Base-by-base conservation (phyloP, 2,329 filamentous ascomycete species). In the Trichoderma brevicompactum region DNA sequence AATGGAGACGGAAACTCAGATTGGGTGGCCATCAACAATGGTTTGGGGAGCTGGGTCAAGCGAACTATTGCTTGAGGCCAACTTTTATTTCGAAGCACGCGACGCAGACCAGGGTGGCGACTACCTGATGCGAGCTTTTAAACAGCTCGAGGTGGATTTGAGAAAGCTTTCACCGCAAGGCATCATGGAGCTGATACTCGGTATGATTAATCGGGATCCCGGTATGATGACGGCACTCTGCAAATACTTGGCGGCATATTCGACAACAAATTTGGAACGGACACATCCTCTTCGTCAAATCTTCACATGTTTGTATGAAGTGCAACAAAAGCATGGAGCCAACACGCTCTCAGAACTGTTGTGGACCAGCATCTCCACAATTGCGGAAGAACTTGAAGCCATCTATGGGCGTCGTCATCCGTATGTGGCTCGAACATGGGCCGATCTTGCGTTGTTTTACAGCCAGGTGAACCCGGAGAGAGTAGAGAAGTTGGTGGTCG, bases 201-300 rank as follows among this genome's bases (percentile, higher is more conserved):
- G 79, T 46, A 80, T 81, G 78, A 78, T 81, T 6, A 74, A 79
- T 56, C 76, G 79, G 38, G 79, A 81, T 61, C 75, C 77, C 13
- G 79, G 79, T 17, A 76, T 81, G 75, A 79, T 80, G 74, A 79
- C 78, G n/a, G 78, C 79, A 1, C 72, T 81, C 13, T 81, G 77
- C 72, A 81, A 81, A 63, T 81, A 81, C 65, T 69, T 81, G 38
- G 78, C 79, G 2, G 79, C 79, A 12, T 81, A 79, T 65, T 78
- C 79, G 50, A 73, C 78, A 6, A 81, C 79, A 1, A 79, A 81
- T 68, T 74, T 79, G 34, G 79, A 81, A 61, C 75, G 79, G 40
- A 73, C 77, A 4, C 79, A 81, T 65, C 79, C 79, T 1, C 72
- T 81, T 17, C 77, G 79, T 7, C 77, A 77, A 62, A 80, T 80